Evolutionary conservation across 345 rosid genomes (phyloP), one percentile per base, ranked within the genome.

Genomic region (Acer campestre): DNA sequence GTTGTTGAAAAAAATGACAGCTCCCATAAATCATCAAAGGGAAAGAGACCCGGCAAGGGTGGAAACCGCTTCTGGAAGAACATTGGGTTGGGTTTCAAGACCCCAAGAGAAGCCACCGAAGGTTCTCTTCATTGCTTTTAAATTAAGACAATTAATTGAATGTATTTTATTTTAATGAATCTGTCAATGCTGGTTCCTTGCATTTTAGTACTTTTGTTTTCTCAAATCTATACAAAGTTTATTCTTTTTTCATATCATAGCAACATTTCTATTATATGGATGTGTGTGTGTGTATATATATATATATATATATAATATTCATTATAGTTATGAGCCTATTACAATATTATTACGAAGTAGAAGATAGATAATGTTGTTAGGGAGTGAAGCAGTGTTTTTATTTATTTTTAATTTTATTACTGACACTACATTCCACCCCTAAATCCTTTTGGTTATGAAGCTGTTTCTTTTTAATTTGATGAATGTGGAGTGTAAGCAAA

Each of bases 31-130:
- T 67, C 98, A 31, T 91, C 88, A n/a, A 95, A 95, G 76, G 98
- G 98, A 56, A 94, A 89, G 86, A 89, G 98, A 65, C 98, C 98
- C n/a, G 98, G 98, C 1, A 95, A 95, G 82, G 97, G 94, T 23
- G 98, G 99, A 31, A 95, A 95, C 80, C 87, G 99, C 16, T 95
- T 83, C 84, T 90, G 86, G 86, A 95, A 95, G 90, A 92, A 90
- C 86, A 81, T 95, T 51, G 99, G 98, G 4, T 79, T 95, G 80
- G 93, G 98, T 7, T 95, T 95, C 83, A 95, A 95, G 87, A 95
- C 99, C 17, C 99, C 98, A 2, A 87, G 97, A 49, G 99, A 95
- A 63, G 99, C 98, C 0, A 83, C 82, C 31, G 98, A 95, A 80
- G 98, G 98, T 93, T 78, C 51, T 18, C 13, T 61, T 31, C 11